Evolutionary conservation across 2,329 filamentous ascomycete species (phyloP).

Genomic region (Nigrospora oryzae): DNA sequence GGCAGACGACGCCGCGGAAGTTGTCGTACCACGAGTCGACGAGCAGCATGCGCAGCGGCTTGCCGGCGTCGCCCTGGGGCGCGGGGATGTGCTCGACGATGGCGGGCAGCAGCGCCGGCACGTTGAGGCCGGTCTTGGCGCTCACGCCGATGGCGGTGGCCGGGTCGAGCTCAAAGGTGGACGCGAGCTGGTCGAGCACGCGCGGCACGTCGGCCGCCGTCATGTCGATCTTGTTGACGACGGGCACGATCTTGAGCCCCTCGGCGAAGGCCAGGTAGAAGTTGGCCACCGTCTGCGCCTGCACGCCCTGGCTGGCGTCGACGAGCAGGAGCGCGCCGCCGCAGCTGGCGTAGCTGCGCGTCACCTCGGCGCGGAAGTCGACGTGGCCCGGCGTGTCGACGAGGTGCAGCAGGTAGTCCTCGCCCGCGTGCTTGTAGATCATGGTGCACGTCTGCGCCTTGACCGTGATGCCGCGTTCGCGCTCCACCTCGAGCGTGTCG

Average conservation of each 20-base stretch:
- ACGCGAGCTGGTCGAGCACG: slow-evolving; percentile 77
- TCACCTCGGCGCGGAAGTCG: slow-evolving; percentile 94
- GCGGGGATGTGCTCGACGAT: slow-evolving; percentile 80
- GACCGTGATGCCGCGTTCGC: slow-evolving; percentile 93
- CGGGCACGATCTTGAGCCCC: slow-evolving; percentile 75
- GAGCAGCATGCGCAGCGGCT: slow-evolving; percentile 74
- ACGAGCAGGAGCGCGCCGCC: slow-evolving; percentile 88
- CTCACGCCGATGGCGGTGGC: slow-evolving; percentile 66
- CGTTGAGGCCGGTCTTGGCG: slow-evolving; percentile 88
- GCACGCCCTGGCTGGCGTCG: slow-evolving; percentile 91
- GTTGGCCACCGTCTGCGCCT: slow-evolving; percentile 97
- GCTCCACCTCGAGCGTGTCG: slow-evolving; percentile 93
- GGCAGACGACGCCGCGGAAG: slow-evolving; percentile 85
- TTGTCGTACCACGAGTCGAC: slow-evolving; percentile 98
- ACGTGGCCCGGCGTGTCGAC: slow-evolving; percentile 97
- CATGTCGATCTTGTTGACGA: slow-evolving; percentile 96
- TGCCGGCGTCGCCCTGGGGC: slow-evolving; percentile 63
- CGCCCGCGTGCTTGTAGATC: slow-evolving; percentile 79
- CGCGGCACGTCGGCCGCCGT: slow-evolving; percentile 79
- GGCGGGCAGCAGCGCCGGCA: slow-evolving; percentile 71
- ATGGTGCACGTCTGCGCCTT: slow-evolving; percentile 98
- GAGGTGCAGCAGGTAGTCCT: slow-evolving; percentile 88
- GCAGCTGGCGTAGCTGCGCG: slow-evolving; percentile 90
- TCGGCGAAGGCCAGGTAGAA: slow-evolving; percentile 97
- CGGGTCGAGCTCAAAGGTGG: slow-evolving; percentile 80